Evolutionary conservation across 768 basidiomycete genomes (phyloP).

Genomic region (Cantharellus anzutake): DNA sequence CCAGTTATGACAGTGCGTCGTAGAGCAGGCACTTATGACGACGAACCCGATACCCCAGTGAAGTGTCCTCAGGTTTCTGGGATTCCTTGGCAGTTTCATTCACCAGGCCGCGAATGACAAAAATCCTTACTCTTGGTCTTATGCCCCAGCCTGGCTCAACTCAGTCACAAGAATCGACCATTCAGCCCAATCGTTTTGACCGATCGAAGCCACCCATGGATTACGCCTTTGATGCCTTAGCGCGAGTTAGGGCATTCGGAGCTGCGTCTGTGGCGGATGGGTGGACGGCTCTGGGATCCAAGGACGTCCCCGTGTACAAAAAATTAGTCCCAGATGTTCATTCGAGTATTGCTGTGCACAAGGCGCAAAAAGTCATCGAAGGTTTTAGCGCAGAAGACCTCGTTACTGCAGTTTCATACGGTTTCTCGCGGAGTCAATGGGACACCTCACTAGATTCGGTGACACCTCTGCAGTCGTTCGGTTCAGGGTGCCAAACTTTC

Average conservation of each 20-base stretch:
- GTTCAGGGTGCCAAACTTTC: constrained; percentile 48
- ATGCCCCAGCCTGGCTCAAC: too few relatives aligned
- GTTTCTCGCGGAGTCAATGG: constrained; percentile 62
- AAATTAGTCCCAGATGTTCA: constrained; percentile 64
- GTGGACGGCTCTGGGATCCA: constrained; percentile 64
- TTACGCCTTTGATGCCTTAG: constrained; percentile 62
- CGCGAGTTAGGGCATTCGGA: constrained; percentile 61
- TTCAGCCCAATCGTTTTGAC: constrained; percentile 8
- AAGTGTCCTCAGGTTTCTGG: background rate
- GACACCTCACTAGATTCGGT: constrained; percentile 70
- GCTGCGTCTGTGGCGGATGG: constrained; percentile 30
- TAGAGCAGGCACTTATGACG: constrained; percentile 52
- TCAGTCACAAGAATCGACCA: too few relatives aligned
- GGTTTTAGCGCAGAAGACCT: constrained; percentile 89
- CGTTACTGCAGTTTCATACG: constrained; percentile 46
- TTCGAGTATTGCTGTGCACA: constrained; percentile 62
- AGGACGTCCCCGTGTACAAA: constrained; percentile 51
- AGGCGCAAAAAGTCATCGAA: constrained; percentile 80
- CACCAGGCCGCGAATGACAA: too few relatives aligned
- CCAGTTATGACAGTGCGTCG: constrained; percentile 58
- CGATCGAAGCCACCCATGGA: constrained; percentile 49
- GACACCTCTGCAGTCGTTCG: constrained; percentile 53
- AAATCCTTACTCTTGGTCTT: too few relatives aligned
- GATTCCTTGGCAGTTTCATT: constrained; percentile 29
- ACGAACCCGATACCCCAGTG: constrained; percentile 24